A percentile compares a stretch with the other conserved stretches of the same genome.
Conservation (phyloP, 192 early-diverging fungal species). For the Lobosporangium transversale region DNA sequence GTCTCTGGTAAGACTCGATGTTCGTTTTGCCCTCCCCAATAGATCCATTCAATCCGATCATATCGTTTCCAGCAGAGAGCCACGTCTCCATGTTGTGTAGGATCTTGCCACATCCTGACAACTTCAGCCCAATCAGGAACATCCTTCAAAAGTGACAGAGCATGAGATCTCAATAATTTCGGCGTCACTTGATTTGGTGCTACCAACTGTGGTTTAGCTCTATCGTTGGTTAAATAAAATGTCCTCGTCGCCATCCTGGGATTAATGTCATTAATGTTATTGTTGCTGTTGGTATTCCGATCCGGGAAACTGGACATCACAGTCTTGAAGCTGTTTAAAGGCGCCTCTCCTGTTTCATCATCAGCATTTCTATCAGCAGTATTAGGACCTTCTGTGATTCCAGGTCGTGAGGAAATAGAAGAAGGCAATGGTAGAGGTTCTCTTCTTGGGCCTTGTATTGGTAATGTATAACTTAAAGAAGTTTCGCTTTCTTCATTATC, state of each 20-base stretch:
- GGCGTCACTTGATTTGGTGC: conserved; percentile 46
- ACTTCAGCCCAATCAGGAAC: conserved; percentile 51
- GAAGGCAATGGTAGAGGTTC: too few relatives aligned
- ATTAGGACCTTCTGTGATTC: background rate
- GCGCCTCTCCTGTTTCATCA: too few relatives aligned
- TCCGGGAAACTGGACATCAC: conserved; percentile 10
- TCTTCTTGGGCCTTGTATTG: background rate
- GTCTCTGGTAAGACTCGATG: conserved; percentile 27
- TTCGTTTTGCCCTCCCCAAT: too few relatives aligned
- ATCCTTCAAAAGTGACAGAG: conserved; percentile 31
- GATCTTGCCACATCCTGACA: conserved; percentile 44
- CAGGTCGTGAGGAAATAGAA: too few relatives aligned
- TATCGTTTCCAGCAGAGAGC: conserved; percentile 58
- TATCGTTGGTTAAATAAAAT: conserved; percentile 33
- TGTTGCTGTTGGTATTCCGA: too few relatives aligned
- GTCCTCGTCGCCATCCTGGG: conserved; percentile 29
- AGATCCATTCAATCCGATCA: conserved; percentile 56
- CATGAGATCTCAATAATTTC: conserved; percentile 37
- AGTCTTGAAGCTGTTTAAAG: conserved; percentile 18
- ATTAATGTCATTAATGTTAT: too few relatives aligned
- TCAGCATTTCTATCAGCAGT: background rate
- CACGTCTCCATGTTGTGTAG: conserved; percentile 30
- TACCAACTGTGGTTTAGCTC: conserved; percentile 25
- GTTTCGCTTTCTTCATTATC: conserved; percentile 9
- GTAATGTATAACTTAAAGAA: background rate